Base-by-base conservation (phyloP, 257 asterid species). In the Verbena officinalis region DNA sequence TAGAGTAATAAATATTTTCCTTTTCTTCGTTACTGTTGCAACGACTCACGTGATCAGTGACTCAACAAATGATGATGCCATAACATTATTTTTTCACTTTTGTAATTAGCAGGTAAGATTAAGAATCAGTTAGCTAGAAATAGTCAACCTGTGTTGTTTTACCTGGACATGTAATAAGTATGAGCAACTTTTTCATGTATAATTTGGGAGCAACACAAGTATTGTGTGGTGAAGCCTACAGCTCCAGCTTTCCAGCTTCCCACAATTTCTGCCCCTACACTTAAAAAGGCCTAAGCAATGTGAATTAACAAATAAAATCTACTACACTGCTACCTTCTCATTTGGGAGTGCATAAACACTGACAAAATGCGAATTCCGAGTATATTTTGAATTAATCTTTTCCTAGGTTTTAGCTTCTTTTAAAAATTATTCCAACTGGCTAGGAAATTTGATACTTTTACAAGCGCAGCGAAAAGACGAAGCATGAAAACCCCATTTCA, bases 121-220 rank as follows among this genome's bases (percentile, higher is more conserved):
- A 62, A 55, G 74, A 46, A 77, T 56, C 79, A 61, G 74, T 73
- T 73, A 59, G 71, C 62, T 46, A 54, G 59, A 51, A 56, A 38
- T 34, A 49, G 33, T 43, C 52, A 64, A 24, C 60, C 65, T 57
- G 31, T 17, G 40, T 21, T 38, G 43, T 22, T 24, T 73, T 48
- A 62, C 48, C 70, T 55, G 53, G 53, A 53, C 95, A 87, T 34
- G 43, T 16, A 75, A 73, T 65, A 78, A 63, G 95, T 86, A 80
- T 87, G 97, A 77, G 33, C 39, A 44, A 74, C 76, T 64, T 61
- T 67, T 66, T 69, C 70, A 39, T 53, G 62, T 75, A 52, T 44
- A n/a, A 43, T 59, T 62, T 55, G 59, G 65, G 55, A 73, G 75
- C 63, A 79, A 78, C 86, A 79, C 86, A 82, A 79, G 77, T 51